phyloP scores from a whole-genome alignment of 768 basidiomycete genomes.

The Mycena indigotica region DNA sequence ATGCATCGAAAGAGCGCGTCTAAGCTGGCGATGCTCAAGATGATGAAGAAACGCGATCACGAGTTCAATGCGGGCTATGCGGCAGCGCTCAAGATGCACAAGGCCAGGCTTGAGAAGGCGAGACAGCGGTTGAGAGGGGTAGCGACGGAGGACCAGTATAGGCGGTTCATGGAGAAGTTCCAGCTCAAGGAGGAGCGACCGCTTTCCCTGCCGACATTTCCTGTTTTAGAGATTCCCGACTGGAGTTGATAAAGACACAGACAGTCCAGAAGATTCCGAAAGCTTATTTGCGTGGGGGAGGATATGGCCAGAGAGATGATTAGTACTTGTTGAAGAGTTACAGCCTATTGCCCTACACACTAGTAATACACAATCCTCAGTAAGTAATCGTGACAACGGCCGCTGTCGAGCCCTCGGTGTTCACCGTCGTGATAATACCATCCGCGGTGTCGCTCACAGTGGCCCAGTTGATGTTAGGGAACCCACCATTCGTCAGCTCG shows the following conservation, averaged over 20 bases:
- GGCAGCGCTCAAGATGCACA: neutral
- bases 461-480: neutral
- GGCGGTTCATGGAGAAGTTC: neutral
- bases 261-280: neutral
- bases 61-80: neutral
- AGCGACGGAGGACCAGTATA: neutral
- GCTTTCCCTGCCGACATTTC: neutral
- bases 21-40: neutral
- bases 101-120: neutral
- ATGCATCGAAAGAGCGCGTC: neutral
- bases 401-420: neutral
- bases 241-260: neutral
- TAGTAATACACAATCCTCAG: too few relatives aligned
- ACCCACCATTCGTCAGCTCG: neutral
- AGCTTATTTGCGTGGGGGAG: neutral
- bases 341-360: too few relatives aligned
- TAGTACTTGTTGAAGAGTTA: neutral
- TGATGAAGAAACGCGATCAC: neutral
- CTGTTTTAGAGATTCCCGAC: neutral
- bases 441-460: neutral
- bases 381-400: slow-evolving; percentile 1
- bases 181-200: neutral
- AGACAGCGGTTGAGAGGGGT: neutral
- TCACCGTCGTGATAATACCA: neutral
- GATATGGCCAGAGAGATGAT: neutral